A percentile compares a stretch with the other conserved stretches of the same genome.
These are phyloP conservation scores for Geosmithia flava DNA, from an alignment of 2,329 filamentous ascomycete genomes.

Conservation along the genomic window DNA sequence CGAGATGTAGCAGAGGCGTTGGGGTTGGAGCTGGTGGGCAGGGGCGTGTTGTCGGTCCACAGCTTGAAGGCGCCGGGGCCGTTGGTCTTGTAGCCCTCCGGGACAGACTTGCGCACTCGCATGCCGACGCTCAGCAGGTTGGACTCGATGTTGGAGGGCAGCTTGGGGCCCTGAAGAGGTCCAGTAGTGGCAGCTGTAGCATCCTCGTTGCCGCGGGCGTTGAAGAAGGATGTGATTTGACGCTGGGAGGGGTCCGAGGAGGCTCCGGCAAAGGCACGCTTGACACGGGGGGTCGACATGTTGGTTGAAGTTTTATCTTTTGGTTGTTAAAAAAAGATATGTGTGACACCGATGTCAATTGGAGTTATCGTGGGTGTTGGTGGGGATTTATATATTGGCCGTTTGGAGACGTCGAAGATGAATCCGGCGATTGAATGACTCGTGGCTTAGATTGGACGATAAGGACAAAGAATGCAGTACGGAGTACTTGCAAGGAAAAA, in stretches of 20 bases:
- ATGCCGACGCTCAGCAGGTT: constrained; percentile 87
- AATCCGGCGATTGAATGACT: neutral
- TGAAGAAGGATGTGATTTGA: constrained; percentile 54
- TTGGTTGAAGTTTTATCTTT: neutral
- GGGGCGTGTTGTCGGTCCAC: constrained; percentile 25
- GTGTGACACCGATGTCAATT: neutral
- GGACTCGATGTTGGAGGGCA: constrained; percentile 60
- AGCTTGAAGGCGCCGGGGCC: constrained; percentile 36
- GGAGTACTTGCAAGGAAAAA: too few species aligned
- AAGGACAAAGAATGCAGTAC: neutral
- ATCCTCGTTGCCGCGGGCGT: constrained; percentile 20
- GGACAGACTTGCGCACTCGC: constrained; percentile 84
- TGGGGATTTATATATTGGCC: neutral
- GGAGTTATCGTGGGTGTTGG: neutral
- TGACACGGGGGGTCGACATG: constrained; percentile 43
- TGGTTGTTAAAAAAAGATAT: neutral
- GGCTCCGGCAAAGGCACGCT: constrained; percentile 49
- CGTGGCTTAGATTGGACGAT: neutral
- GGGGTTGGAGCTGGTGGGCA: constrained; percentile 2
- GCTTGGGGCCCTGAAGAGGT: constrained; percentile 25
- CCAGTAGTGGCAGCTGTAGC: constrained; percentile 13
- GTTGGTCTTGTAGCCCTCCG: constrained; percentile 82
- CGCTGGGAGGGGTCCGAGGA: constrained; percentile 45
- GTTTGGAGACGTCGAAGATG: neutral
- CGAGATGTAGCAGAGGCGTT: neutral